A percentile compares a stretch with the other conserved stretches of the same genome.
Conservation (phyloP, 208 protist genomes). For the Phytomonas francai region DNA sequence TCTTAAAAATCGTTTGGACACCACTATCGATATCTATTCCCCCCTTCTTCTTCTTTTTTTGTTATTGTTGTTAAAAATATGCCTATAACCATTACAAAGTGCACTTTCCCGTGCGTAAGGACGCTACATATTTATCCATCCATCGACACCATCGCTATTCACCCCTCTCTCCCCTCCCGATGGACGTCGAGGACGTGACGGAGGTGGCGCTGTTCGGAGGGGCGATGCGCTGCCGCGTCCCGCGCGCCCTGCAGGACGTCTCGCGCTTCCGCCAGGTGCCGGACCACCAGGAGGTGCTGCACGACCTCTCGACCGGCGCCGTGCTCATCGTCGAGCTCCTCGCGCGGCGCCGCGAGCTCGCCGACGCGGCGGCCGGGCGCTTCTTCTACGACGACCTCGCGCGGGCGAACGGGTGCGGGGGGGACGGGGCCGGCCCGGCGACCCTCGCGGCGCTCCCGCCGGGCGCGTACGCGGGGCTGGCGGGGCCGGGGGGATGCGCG, state of each 20-base stretch:
- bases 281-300: conserved; percentile 74
- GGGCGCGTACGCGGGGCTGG: neutral
- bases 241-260: conserved; percentile 32
- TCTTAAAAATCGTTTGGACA: no score
- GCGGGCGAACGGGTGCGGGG: conserved; percentile 40
- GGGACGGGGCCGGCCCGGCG: neutral
- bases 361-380: conserved; percentile 28
- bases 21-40: no score
- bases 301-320: conserved; percentile 36
- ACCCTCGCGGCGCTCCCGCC: neutral
- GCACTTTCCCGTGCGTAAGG: no score
- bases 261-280: conserved; percentile 68
- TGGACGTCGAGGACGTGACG: no score
- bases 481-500: conserved; percentile 19
- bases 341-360: conserved; percentile 25
- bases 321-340: conserved; percentile 70
- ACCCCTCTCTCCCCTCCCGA: no score
- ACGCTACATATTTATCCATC: no score
- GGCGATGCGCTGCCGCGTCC: conserved; percentile 42
- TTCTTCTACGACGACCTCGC: conserved; percentile 71
- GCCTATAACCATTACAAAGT: no score
- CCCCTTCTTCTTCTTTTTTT: no score
- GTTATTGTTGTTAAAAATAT: no score
- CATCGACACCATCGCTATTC: no score
- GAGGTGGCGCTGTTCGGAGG: conserved; percentile 57